Evolutionary conservation across 1,284 basidiomycete species (phyloP), one percentile per base, ranked within the genome.

Genomic region (Ceratorhiza oryzae-sativae): DNA sequence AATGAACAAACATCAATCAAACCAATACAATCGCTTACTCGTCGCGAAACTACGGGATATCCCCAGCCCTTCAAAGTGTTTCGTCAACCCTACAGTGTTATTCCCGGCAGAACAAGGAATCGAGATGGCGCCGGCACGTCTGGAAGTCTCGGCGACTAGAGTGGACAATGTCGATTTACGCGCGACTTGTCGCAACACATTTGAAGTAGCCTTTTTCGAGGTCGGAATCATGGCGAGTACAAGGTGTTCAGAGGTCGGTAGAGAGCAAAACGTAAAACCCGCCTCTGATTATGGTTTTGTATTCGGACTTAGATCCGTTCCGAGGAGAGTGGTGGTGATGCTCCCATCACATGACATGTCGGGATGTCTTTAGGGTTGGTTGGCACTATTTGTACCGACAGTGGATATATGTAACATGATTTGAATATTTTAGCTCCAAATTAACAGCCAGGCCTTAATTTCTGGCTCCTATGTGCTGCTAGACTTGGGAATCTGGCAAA

Each of bases 301-400:
- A 68, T 27, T n/a, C 36, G 51, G 20, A 51, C 56, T n/a, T 18
- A 55, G 65, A 68, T 68, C 65, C 65, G 65, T 68, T 41, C 65
- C 65, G 65, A 42, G 23, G 34, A 25, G 36, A 41, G 20, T 30
- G 23, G 65, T 68, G 51, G 65, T 25, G 25, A 34, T 68, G 65
- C 8, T 1, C 1, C 5, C 20, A 46, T 68, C 65, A 68, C 51
- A 42, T 56, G 65, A 68, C 23, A 20, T 30, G 62, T 68, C 65
- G 65, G 65, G 51, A 56, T 20, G 9, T 68, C 34, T 68, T 68
- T 55, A 48, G 3, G 8, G 27, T 9, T 36, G 53, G 6, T 56
- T 51, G 48, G 48, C 20, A 25, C 27, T 9, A 30, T 55, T 55
- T 55, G 51, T 15, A 32, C 51, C 51, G 51, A 51, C 20, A 25